phyloP scores from a whole-genome alignment of 2,329 filamentous ascomycete species.

The Aspergillus sp. region DNA sequence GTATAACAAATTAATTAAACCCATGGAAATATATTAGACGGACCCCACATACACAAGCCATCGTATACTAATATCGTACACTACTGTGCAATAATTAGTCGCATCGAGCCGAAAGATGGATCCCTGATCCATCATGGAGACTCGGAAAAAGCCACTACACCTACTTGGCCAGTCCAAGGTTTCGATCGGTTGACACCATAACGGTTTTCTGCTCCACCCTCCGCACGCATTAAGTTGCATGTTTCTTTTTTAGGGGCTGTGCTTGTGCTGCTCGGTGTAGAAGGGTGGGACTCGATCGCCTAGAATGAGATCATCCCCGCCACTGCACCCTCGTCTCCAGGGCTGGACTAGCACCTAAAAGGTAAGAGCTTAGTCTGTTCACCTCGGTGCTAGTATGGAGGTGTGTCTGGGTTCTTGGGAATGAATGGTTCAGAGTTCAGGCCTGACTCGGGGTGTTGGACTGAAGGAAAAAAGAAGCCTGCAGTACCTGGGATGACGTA shows the following conservation, averaged over 20 bases:
- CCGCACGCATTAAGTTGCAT: neutral
- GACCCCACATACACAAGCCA: neutral
- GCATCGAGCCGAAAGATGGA: neutral
- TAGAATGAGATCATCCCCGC: conserved; percentile 11
- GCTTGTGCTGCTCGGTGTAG: neutral
- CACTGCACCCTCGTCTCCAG: neutral
- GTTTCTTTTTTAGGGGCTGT: neutral
- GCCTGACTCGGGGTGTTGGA: neutral
- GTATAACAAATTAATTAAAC: neutral
- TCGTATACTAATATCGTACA: neutral
- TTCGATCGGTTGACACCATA: neutral
- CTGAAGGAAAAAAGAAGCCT: neutral
- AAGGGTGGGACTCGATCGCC: neutral
- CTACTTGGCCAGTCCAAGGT: neutral
- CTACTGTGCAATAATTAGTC: neutral
- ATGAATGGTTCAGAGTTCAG: neutral
- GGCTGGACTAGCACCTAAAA: neutral
- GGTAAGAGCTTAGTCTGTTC: neutral
- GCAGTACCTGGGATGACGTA: conserved; percentile 1
- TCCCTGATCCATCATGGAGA: neutral
- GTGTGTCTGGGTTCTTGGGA: neutral
- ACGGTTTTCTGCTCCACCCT: neutral
- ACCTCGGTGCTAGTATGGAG: neutral
- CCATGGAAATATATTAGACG: neutral
- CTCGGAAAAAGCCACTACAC: neutral